Conservation (phyloP, 1,139 yeast genomes). For the Yamadazyma epiphylla region DNA sequence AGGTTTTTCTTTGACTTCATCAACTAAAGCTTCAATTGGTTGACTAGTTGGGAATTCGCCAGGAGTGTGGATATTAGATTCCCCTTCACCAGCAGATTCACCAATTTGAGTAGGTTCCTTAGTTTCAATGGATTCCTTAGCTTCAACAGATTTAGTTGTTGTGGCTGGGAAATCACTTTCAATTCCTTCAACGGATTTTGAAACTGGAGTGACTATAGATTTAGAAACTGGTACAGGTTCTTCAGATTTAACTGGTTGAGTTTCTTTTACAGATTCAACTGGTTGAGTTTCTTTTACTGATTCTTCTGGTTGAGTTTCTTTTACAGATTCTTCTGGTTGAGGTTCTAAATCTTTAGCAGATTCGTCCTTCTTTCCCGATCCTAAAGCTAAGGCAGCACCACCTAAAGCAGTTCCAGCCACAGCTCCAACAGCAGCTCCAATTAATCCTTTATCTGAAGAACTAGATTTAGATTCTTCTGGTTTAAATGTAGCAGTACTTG, state of each 20-base stretch:
- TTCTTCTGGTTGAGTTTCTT: constrained; percentile 4
- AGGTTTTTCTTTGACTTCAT: constrained; percentile 22
- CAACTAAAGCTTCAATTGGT: constrained; percentile 18
- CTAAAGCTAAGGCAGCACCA: constrained; percentile 13
- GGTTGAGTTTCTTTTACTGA: background rate
- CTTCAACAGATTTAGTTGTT: no score
- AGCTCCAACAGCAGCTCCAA: constrained; percentile 27
- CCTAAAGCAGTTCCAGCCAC: constrained; percentile 20
- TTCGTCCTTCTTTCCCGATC: constrained; percentile 5
- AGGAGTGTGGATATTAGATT: background rate
- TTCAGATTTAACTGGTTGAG: constrained; percentile 3
- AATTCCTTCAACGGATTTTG: background rate
- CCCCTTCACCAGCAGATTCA: background rate
- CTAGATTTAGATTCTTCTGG: constrained; percentile 5
- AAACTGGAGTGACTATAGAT: background rate
- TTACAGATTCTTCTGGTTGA: constrained; percentile 1
- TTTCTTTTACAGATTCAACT: constrained; percentile 2
- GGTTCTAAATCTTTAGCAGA: background rate
- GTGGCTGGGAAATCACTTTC: no score
- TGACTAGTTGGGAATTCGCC: background rate
- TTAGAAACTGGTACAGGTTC: background rate
- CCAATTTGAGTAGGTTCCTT: background rate
- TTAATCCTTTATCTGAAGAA: constrained; percentile 14
- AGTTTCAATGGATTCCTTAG: no score
- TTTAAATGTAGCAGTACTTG: constrained; percentile 13